phyloP scores from a whole-genome alignment of 139 green algal species.

The Closterium sp. region DNA sequence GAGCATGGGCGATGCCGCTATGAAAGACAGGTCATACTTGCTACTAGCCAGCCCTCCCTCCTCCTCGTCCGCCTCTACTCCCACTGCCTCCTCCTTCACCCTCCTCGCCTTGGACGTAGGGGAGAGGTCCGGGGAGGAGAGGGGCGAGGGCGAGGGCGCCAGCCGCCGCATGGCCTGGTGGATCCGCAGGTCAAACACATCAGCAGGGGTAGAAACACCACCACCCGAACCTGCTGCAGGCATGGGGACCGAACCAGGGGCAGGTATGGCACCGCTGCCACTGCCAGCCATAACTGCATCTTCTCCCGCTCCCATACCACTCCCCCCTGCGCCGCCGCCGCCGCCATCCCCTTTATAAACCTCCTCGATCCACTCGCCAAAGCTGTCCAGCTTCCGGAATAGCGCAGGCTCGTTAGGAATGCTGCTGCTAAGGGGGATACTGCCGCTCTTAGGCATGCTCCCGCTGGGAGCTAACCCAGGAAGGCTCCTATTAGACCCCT shows the following conservation, averaged over 20 bases:
- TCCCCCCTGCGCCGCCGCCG: background rate
- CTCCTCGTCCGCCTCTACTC: background rate
- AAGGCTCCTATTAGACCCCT: background rate
- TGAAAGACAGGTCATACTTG: background rate
- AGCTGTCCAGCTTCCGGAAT: slow-evolving; percentile 16
- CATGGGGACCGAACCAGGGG: background rate
- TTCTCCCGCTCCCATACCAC: background rate
- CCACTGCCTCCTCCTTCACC: background rate
- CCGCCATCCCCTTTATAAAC: background rate
- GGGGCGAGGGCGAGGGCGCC: background rate
- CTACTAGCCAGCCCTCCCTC: background rate
- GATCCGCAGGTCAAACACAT: background rate
- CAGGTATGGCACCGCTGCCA: background rate
- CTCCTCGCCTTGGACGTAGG: background rate
- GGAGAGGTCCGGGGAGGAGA: background rate
- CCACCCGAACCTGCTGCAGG: no score
- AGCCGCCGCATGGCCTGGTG: background rate
- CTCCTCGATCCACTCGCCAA: slow-evolving; percentile 8
- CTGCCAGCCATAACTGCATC: background rate
- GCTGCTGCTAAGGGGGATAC: background rate
- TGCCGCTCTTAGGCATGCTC: background rate
- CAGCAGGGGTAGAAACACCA: background rate
- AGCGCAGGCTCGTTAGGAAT: background rate
- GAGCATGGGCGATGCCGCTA: background rate
- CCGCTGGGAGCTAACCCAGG: background rate